These are phyloP conservation scores for Ammopiptanthus mongolicus DNA, from an alignment of 306 rosid genomes.

Conservation along the genomic window DNA sequence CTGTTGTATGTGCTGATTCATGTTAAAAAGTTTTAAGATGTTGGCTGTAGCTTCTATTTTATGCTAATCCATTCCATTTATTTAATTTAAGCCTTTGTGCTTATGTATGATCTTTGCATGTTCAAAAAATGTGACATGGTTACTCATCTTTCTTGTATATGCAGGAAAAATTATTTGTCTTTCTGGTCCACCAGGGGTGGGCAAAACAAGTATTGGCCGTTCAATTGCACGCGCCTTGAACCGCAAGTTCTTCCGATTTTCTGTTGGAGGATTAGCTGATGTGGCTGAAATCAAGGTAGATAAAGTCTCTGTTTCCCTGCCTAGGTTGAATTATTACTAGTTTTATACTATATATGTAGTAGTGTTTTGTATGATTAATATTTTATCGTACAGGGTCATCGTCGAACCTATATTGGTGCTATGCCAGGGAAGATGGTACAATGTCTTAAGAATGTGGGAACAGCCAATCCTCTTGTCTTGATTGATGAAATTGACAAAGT, in stretches of 20 bases:
- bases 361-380: constrained; percentile 16
- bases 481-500: constrained; percentile 99
- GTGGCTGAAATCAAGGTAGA: constrained; percentile 98
- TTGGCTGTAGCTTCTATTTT: neutral
- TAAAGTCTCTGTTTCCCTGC: constrained; percentile 9
- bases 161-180: constrained; percentile 95
- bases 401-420: constrained; percentile 98
- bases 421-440: constrained; percentile 99
- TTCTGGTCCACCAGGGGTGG: constrained; percentile 99
- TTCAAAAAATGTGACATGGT: neutral
- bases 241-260: constrained; percentile 89
- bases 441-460: constrained; percentile 95
- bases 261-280: constrained; percentile 97
- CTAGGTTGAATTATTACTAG: constrained; percentile 1
- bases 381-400: constrained; percentile 77
- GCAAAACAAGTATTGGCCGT: constrained; percentile 99
- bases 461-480: constrained; percentile 95
- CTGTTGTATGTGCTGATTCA: neutral
- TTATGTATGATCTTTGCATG: neutral
- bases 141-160: constrained; percentile 18
- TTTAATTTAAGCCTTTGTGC: constrained; percentile 6
- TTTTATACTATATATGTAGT: neutral
- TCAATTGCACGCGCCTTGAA: constrained; percentile 98
- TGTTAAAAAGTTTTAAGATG: neutral
- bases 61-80: neutral